phyloP scores from a whole-genome alignment of 176 grass and related monocot genomes.

The Carex littledalei region DNA sequence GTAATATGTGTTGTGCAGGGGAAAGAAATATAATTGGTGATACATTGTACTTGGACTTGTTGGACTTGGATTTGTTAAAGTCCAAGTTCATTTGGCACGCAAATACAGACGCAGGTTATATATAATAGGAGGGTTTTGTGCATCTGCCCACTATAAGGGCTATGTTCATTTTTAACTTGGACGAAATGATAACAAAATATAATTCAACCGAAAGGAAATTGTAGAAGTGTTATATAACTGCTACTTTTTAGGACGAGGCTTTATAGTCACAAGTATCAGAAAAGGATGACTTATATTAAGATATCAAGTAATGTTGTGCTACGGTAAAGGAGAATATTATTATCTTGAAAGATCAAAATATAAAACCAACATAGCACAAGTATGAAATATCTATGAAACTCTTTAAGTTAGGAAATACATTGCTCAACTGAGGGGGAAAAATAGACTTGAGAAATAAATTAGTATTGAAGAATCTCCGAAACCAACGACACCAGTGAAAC shows the following conservation, averaged over 20 bases:
- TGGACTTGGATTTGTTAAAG: neutral
- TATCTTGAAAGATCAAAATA: neutral
- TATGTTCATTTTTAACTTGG: neutral
- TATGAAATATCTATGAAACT: too few relatives aligned
- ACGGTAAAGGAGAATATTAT: neutral
- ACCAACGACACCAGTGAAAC: neutral
- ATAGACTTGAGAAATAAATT: neutral
- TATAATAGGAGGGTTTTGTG: neutral
- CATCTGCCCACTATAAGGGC: neutral
- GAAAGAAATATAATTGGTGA: neutral
- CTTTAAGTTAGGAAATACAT: too few relatives aligned
- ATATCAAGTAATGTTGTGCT: neutral
- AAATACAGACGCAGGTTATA: neutral
- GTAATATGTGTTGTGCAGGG: neutral
- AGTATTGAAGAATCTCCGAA: neutral
- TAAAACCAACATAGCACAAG: neutral
- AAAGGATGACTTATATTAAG: neutral
- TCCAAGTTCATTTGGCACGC: constrained; percentile 7
- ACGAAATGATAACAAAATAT: neutral
- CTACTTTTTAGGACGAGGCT: neutral
- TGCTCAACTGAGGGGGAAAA: too few relatives aligned
- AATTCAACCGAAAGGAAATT: neutral
- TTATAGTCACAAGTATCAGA: neutral
- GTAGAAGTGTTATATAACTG: neutral
- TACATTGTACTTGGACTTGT: constrained; percentile 16